Base-by-base conservation (phyloP, 495 filamentous ascomycete species). In the Apodospora peruviana region DNA sequence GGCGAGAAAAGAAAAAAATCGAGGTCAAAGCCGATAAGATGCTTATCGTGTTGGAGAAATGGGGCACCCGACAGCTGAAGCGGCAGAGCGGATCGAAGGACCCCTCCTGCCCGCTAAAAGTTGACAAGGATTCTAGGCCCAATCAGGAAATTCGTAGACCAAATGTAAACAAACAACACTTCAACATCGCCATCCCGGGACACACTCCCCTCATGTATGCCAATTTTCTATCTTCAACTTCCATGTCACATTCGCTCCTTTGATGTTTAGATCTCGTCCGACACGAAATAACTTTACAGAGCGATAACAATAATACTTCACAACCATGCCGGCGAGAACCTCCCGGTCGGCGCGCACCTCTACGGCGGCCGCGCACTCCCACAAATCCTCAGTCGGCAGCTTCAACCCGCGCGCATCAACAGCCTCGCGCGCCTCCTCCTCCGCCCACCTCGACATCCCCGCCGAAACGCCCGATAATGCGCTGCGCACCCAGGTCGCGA, bases 401-500 rank as follows among this genome's bases (percentile, higher is more conserved):
- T 63, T 78, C 16, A 69, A 64, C 45, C 62, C 69, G 36, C 77
- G 72, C 45, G 59, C 66, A 43, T 76, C 80, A 19, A 75, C 78
- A 11, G 68, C 70, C 12, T 73, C 81, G 46, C 80, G 86, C 67
- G 76, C 75, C 50, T 81, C 51, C n/a, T 81, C 86, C 1, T 21
- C 39, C 3, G 75, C 79, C n/a, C 73, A 75, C 25, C 61, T 78
- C 56, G 80, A 83, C 35, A 69, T 89, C 35, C 88, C 90, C 32
- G 76, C 84, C 51, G 90, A 95, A 69, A 78, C 82, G 7, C 73
- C 83, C 40, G 72, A 80, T 20, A 88, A 81, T 43, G 78, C 73
- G 18, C 72, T 96, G 49, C 87, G 91, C 59, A 76, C 73, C 25
- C 85, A 88, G 60, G 79, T 95, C 39, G 88, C 83, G 60, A 65